Conservation (phyloP, 2,329 filamentous ascomycete genomes). For the Penicillium vulpinum region DNA sequence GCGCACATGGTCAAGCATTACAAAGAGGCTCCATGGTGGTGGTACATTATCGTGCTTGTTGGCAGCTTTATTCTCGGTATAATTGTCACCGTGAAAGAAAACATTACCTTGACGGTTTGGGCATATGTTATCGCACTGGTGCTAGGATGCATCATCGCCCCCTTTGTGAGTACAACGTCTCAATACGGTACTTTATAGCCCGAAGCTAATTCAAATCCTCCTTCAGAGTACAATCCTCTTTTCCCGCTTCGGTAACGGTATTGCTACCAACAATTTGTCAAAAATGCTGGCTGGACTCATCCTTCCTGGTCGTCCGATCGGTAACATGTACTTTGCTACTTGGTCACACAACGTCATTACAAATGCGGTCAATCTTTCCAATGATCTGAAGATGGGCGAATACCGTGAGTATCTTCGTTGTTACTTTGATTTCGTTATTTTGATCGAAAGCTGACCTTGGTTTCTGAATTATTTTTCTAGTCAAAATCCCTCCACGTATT, state of each 20-base stretch:
- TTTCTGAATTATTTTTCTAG: neutral
- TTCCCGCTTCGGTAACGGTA: conserved; percentile 57
- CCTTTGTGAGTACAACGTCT: conserved; percentile 21
- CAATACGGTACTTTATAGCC: neutral
- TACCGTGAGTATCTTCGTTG: conserved; percentile 47
- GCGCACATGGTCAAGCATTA: conserved; percentile 55
- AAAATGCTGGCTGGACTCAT: conserved; percentile 58
- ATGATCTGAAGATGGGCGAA: conserved; percentile 60
- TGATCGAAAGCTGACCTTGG: conserved; percentile 19
- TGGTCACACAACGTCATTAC: conserved; percentile 60
- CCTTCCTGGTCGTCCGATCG: conserved; percentile 53
- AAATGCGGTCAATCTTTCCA: conserved; percentile 53
- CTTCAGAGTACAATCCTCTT: conserved; percentile 53
- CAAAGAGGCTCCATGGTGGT: conserved; percentile 49
- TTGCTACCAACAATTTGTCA: conserved; percentile 60
- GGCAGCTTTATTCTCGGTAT: conserved; percentile 32
- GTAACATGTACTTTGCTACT: conserved; percentile 60
- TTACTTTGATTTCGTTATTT: conserved; percentile 15
- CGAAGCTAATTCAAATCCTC: conserved; percentile 2
- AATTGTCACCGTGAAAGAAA: conserved; percentile 32
- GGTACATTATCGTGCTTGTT: conserved; percentile 32
- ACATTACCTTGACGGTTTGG: conserved; percentile 35
- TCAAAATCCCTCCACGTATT: conserved; percentile 55
- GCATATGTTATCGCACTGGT: conserved; percentile 32
- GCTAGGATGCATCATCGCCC: conserved; percentile 30